Base-by-base conservation (phyloP, 2,329 filamentous ascomycete species). In the Alternaria brassicicola region DNA sequence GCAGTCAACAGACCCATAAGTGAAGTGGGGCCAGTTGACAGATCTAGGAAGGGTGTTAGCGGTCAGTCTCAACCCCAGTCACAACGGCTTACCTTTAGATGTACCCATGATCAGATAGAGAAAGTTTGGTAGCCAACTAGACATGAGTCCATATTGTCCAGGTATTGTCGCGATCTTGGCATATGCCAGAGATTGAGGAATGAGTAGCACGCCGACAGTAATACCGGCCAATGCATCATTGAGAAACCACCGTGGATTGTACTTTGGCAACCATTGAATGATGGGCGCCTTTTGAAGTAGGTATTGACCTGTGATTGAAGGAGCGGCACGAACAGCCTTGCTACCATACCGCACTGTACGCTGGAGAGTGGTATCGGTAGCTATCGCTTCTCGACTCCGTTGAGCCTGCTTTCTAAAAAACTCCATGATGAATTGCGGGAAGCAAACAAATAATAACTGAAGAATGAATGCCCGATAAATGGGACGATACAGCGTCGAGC, bases 81-180 rank as follows among this genome's bases (percentile, higher is more conserved):
- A 13, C 6, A 17, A 6, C 5, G 2, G 42, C 64, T 13, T 57
- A 73, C 73, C 73, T 48, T 67, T 64, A 1, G 69, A 74, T 81
- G 92, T 89, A 5, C 94, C 94, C 63, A 98, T 97, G n/a, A 95
- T 96, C 72, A 97, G 97, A 78, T 97, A 94, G 73, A 98, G 15
- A 90, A 97, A 4, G 92, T 97, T 49, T 89, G 94, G 76, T 95
- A 98, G 77, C 93, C 93, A 98, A 78, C 97, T 97, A 57, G 96
- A 85, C 67, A 97, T 78, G 13, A 97, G 92, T 42, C 94, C 94
- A 86, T 96, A 12, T 85, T 89, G 63, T 85, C 94, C 77, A 93
- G 97, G 4, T 89, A 97, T 6, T 89, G 93, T 80, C 92, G 95
- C 13, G 96, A 86, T 66, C 88, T 97, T 77, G 94, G 94, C 93